A percentile compares a stretch with the other conserved stretches of the same genome.
Evolutionary conservation across 371 early-diverging fungal genomes (phyloP).

Genomic region (Lichtheimia hyalospora): DNA sequence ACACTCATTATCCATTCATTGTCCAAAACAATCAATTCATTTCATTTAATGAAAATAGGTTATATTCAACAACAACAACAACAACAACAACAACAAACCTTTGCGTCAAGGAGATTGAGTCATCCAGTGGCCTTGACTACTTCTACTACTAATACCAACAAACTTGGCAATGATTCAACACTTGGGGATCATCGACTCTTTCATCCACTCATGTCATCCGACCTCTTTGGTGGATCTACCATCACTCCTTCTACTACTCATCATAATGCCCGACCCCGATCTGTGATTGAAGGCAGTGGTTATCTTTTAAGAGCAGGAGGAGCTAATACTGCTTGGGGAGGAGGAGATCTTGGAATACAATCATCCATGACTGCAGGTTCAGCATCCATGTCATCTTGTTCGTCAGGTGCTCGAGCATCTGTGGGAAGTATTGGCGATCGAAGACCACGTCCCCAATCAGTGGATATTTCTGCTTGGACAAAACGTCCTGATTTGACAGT

Average conservation of each 20-base stretch:
- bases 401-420: background rate
- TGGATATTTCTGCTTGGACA: conserved; percentile 44
- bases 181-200: background rate
- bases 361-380: background rate
- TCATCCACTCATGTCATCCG: background rate
- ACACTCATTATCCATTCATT: conserved; percentile 6
- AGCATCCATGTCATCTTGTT: conserved; percentile 5
- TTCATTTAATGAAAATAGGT: conserved; percentile 42
- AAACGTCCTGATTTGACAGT: conserved; percentile 32
- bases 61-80: conserved; percentile 3
- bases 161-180: background rate
- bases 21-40: too few relatives aligned
- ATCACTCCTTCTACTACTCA: background rate
- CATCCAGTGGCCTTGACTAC: too few relatives aligned
- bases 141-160: background rate
- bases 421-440: conserved; percentile 2
- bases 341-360: too few relatives aligned
- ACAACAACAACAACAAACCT: too few relatives aligned
- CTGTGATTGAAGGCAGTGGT: background rate
- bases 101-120: background rate
- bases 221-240: too few relatives aligned
- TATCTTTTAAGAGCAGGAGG: background rate
- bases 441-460: conserved; percentile 58
- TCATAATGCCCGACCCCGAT: conserved; percentile 3
- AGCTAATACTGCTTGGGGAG: background rate